phyloP scores from a whole-genome alignment of 768 basidiomycete species.

The Jaapia argillacea region DNA sequence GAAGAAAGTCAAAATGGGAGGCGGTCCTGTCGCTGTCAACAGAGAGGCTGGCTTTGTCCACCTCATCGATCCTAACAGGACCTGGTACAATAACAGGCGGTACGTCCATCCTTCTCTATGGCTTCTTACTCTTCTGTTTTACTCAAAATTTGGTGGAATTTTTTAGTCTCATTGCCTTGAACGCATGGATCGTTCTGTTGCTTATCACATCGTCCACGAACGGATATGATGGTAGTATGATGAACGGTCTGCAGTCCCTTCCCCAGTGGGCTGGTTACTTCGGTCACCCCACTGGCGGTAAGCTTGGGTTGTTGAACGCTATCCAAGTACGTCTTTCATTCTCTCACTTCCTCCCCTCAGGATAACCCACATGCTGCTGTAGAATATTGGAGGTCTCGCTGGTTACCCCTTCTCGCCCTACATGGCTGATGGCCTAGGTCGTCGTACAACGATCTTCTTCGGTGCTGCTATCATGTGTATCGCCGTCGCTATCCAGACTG shows the following conservation, averaged over 20 bases:
- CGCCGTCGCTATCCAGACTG: conserved; percentile 60
- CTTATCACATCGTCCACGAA: conserved; percentile 70
- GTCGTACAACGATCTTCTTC: conserved; percentile 52
- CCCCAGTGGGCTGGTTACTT: conserved; percentile 56
- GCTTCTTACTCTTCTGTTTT: neutral
- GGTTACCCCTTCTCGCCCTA: conserved; percentile 67
- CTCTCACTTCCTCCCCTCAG: too few species aligned
- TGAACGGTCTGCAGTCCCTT: conserved; percentile 71
- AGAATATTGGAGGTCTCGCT: conserved; percentile 64
- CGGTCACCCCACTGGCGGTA: conserved; percentile 41
- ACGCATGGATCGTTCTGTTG: conserved; percentile 64
- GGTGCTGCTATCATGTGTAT: conserved; percentile 65
- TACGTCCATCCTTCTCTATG: conserved; percentile 16
- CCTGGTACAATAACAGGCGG: conserved; percentile 74
- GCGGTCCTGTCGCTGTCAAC: conserved; percentile 30
- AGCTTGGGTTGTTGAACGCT: conserved; percentile 61
- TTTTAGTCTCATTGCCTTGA: conserved; percentile 45
- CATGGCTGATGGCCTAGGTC: conserved; percentile 62
- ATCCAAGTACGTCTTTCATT: conserved; percentile 40
- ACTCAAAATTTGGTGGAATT: neutral
- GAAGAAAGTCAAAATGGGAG: conserved; percentile 45
- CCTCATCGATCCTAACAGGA: conserved; percentile 54
- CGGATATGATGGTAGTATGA: conserved; percentile 72
- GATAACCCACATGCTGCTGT: conserved; percentile 10
- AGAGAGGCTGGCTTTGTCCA: conserved; percentile 33